Percentiles rank a stretch among this genome's conserved stretches.
Evolutionary conservation across 805 yeast species (phyloP).

Genomic region (Kazachstania viticola): DNA sequence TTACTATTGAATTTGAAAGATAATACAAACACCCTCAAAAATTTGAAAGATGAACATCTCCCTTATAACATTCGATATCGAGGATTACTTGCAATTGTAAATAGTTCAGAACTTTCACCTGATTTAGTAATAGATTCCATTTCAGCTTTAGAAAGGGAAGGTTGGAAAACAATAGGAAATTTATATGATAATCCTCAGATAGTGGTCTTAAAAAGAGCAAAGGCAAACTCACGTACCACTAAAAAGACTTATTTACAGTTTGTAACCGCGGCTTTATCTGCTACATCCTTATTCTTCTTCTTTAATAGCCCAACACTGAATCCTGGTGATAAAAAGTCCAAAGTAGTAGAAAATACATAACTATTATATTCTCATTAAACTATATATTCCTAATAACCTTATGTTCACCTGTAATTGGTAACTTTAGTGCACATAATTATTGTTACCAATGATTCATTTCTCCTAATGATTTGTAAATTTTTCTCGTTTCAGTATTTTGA

Average conservation of each 20-base stretch:
- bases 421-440: not conserved
- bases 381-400: too few relatives aligned
- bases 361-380: too few relatives aligned
- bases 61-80: slow-evolving; percentile 13
- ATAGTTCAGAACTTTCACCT: slow-evolving; percentile 14
- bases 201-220: too few relatives aligned
- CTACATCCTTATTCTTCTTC: too few relatives aligned
- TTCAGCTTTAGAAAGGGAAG: slow-evolving; percentile 10
- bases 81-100: slow-evolving; percentile 20
- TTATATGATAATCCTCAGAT: slow-evolving; percentile 10
- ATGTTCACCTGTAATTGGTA: too few relatives aligned
- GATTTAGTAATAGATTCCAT: slow-evolving; percentile 16
- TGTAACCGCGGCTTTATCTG: too few relatives aligned
- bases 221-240: too few relatives aligned
- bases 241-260: too few relatives aligned
- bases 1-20: slow-evolving; percentile 9
- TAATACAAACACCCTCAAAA: slow-evolving; percentile 2
- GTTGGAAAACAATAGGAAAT: slow-evolving; percentile 22
- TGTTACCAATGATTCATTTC: slow-evolving; percentile 14
- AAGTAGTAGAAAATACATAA: too few relatives aligned
- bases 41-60: slow-evolving; percentile 6
- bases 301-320: too few relatives aligned
- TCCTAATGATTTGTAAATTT: slow-evolving; percentile 5
- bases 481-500: slow-evolving; percentile 8
- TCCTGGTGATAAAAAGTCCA: too few relatives aligned